phyloP scores from a whole-genome alignment of 176 grass and related monocot species.

The Oryza meridionalis region DNA sequence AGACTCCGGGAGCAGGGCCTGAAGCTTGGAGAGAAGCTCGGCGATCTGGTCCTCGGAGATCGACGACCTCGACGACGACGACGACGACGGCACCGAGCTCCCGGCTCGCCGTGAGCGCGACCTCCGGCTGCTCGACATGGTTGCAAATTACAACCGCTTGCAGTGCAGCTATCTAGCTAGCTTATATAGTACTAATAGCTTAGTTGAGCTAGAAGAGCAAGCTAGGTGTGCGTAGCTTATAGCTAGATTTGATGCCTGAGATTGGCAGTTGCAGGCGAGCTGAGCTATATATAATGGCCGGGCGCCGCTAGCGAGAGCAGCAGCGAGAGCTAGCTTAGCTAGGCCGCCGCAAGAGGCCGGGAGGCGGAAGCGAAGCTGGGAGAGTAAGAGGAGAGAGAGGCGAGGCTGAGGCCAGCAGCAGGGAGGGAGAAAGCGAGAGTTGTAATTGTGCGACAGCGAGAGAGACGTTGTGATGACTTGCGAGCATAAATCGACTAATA shows the following conservation, averaged over 20 bases:
- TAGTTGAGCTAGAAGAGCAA: background rate
- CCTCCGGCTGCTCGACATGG: slow-evolving; percentile 75
- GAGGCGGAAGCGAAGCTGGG: slow-evolving; percentile 1
- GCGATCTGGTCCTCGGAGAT: slow-evolving; percentile 77
- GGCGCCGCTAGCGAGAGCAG: background rate
- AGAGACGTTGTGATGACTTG: background rate
- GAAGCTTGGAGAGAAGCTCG: slow-evolving; percentile 77
- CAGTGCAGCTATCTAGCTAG: background rate
- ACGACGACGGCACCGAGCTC: slow-evolving; percentile 43
- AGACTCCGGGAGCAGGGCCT: slow-evolving; percentile 69
- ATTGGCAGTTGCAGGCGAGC: slow-evolving; percentile 32
- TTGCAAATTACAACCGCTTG: background rate
- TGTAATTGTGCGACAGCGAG: slow-evolving; percentile 28
- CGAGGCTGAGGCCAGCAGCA: background rate
- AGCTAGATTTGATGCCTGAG: slow-evolving; percentile 24
- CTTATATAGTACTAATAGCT: background rate
- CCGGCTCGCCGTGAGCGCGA: slow-evolving; percentile 56
- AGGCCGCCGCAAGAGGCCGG: background rate
- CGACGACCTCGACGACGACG: slow-evolving; percentile 45
- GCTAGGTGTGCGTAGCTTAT: background rate
- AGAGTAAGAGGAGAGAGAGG: background rate
- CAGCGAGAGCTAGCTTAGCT: background rate
- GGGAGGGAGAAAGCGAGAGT: slow-evolving; percentile 33
- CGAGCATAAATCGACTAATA: background rate
- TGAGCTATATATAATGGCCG: slow-evolving; percentile 52